Evolutionary conservation across 129 eudicot genomes (phyloP).

Genomic region (Saussurea involucrata): DNA sequence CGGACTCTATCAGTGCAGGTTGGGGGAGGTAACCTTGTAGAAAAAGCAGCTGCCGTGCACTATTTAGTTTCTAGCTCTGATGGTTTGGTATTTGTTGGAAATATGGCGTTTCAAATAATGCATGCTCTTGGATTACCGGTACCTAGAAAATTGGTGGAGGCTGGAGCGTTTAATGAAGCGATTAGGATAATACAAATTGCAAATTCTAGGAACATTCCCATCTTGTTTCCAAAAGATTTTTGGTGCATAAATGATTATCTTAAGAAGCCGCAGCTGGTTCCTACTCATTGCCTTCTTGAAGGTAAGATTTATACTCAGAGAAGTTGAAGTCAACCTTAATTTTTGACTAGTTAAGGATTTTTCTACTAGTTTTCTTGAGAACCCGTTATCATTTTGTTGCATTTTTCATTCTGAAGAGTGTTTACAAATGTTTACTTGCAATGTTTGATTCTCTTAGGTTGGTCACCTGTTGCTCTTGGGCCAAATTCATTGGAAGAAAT

Average conservation of each 20-base stretch:
- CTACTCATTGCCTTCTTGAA: constrained; percentile 40
- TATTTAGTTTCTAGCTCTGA: constrained; percentile 60
- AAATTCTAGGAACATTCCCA: constrained; percentile 43
- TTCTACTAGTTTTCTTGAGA: constrained; percentile 8
- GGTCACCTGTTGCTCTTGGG: constrained; percentile 78
- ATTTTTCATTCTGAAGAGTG: not conserved
- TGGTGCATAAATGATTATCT: constrained; percentile 45
- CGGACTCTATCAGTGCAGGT: constrained; percentile 42
- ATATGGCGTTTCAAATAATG: constrained; percentile 87
- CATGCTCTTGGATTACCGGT: constrained; percentile 70
- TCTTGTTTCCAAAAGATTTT: constrained; percentile 68
- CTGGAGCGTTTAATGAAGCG: constrained; percentile 54
- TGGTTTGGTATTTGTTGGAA: constrained; percentile 75
- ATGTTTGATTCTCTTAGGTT: constrained; percentile 43
- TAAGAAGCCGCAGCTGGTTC: constrained; percentile 37
- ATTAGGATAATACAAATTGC: constrained; percentile 42
- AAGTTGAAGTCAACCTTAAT: constrained; percentile 9
- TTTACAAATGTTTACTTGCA: not conserved
- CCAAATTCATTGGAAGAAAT: constrained; percentile 63
- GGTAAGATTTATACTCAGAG: constrained; percentile 31
- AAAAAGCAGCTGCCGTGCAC: constrained; percentile 60
- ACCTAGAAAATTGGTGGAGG: constrained; percentile 57
- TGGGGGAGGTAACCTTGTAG: constrained; percentile 73
- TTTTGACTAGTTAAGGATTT: constrained; percentile 1
- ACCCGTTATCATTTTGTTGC: not conserved